Base-by-base conservation (phyloP, 1,139 yeast genomes). In the Geotrichum aggregatum region DNA sequence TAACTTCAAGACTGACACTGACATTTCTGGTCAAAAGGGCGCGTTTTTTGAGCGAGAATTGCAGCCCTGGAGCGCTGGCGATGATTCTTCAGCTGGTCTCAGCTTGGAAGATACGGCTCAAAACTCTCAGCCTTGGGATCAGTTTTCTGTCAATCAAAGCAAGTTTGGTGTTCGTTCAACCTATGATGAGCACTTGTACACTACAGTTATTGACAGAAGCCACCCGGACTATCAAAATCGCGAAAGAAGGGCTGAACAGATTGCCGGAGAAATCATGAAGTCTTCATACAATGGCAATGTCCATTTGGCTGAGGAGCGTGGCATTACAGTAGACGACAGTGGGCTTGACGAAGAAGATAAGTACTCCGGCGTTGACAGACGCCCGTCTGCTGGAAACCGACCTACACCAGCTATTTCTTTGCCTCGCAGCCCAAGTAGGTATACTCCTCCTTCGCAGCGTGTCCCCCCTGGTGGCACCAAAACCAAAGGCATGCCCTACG, bases 291-390 rank as follows among this genome's bases (percentile, higher is more conserved):
- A 84, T 21, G 83, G 83, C 35, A 89, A 87, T 65, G 73, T 80
- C 36, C 98, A 92, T 68, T 60, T 91, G 35, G 88, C 95, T 57
- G 98, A 92, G 66, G 98, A 92, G 69, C 81, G 98, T 66, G 96
- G 96, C 19, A 56, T 80, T 13, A 67, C 67, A 19, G 78, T 85
- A 39, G 96, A 87, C 65, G 96, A 87, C 65, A 79, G 86, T 57
- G 96, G 95, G 2, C 61, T 87, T 61, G 98, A 92, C 67, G 98
- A 92, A 70, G 99, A 94, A 67, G 97, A 89, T 68, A 87, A 87
- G 70, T 92, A 91, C 66, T 88, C 97, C 2, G 98, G 98, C 44
- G 98, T 92, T 49, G n/a, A 34, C 28, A 24, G 28, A 24, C 49
- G 56, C 4, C 33, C 50, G 14, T 31, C 46, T 24, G 31, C 40